phyloP scores from a whole-genome alignment of 2,329 filamentous ascomycete species.

The Zymoseptoria crescenta region DNA sequence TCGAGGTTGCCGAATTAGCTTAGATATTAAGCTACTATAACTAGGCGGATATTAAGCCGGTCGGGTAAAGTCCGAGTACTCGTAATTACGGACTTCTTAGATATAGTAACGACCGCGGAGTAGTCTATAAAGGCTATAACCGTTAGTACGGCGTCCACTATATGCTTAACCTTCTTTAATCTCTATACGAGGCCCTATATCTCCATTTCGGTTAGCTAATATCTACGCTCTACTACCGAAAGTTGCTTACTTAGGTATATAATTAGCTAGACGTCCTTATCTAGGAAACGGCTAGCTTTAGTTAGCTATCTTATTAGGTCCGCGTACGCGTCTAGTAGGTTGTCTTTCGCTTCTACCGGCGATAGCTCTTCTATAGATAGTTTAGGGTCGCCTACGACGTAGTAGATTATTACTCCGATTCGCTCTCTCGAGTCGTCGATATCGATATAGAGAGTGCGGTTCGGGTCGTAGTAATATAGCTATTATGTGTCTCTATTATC shows the following conservation, averaged over 20 bases:
- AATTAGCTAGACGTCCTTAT: not conserved
- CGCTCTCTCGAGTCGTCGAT: not conserved
- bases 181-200: not conserved
- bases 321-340: not conserved
- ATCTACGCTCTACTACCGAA: not conserved
- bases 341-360: not conserved
- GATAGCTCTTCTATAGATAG: not conserved
- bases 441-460: not conserved
- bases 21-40: not conserved
- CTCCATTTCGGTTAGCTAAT: slow-evolving; percentile 1
- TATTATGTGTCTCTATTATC: not conserved
- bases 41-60: not conserved
- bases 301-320: not conserved
- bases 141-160: not conserved
- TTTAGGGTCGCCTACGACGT: not conserved
- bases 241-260: not conserved
- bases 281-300: not conserved
- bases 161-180: not conserved
- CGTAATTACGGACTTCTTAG: not conserved
- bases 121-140: slow-evolving; percentile 1
- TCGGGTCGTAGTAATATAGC: not conserved
- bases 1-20: not conserved
- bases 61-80: not conserved
- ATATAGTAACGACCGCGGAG: not conserved
- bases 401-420: not conserved